Conservation (phyloP, 768 basidiomycete species). For the Chalciporus piperatus region DNA sequence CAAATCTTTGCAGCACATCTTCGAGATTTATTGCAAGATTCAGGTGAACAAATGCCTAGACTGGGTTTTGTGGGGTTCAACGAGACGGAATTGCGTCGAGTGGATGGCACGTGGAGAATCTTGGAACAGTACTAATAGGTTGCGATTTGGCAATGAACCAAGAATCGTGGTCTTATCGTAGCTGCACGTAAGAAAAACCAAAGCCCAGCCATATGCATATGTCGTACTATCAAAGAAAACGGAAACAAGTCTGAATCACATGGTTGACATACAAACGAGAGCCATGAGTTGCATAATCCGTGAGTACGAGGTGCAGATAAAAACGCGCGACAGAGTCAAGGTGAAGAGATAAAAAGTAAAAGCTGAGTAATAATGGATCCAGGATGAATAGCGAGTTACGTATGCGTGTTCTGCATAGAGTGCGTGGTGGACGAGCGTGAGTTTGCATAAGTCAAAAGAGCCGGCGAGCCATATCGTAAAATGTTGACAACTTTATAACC, state of each 20-base stretch:
- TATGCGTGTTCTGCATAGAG: conserved; percentile 5
- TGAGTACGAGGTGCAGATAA: neutral
- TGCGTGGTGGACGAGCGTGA: conserved; percentile 3
- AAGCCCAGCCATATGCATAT: neutral
- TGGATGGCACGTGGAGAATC: no score
- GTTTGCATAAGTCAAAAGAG: conserved; percentile 17
- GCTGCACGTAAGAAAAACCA: no score
- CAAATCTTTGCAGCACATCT: no score
- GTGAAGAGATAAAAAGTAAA: neutral
- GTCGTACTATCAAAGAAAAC: neutral
- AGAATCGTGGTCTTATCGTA: no score
- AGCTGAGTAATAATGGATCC: neutral
- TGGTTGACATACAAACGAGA: neutral
- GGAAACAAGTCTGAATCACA: neutral
- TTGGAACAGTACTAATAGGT: no score
- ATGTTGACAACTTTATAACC: neutral
- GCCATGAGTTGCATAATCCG: neutral
- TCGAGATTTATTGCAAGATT: no score
- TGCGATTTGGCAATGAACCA: no score
- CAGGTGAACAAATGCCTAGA: no score
- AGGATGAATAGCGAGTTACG: neutral
- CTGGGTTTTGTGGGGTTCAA: no score
- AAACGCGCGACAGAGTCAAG: neutral
- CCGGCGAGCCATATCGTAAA: conserved; percentile 4
- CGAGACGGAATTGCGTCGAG: no score